phyloP scores from a whole-genome alignment of 257 asterid genomes.

The Leonotis leonurus region DNA sequence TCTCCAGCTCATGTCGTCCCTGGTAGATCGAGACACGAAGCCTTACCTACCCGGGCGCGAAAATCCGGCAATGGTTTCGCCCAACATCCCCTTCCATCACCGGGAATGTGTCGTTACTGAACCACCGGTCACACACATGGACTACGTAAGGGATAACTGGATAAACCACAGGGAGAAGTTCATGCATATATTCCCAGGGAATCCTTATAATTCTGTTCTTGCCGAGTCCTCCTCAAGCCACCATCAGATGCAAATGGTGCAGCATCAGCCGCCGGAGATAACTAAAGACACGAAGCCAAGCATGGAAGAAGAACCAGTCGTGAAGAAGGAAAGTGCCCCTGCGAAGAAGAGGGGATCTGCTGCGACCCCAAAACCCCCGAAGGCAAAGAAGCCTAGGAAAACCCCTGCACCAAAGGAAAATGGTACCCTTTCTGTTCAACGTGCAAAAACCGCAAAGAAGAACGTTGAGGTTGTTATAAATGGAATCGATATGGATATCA shows the following conservation, averaged over 20 bases:
- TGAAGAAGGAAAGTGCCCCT: conserved; percentile 40
- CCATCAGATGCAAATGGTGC: conserved; percentile 56
- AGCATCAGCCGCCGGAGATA: conserved; percentile 51
- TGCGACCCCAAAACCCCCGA: conserved; percentile 48
- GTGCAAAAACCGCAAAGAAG: conserved; percentile 65
- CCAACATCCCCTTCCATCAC: conserved; percentile 57
- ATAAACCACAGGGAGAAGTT: conserved; percentile 73
- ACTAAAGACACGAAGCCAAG: conserved; percentile 29
- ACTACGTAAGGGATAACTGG: conserved; percentile 77
- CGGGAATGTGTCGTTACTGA: conserved; percentile 56
- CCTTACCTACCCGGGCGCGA: conserved; percentile 62
- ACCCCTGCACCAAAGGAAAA: conserved; percentile 49
- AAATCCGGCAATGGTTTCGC: conserved; percentile 44
- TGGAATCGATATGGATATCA: conserved; percentile 81
- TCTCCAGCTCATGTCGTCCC: conserved; percentile 80
- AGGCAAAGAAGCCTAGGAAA: conserved; percentile 64
- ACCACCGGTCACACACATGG: conserved; percentile 60
- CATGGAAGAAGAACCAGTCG: conserved; percentile 55
- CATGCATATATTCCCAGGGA: conserved; percentile 66
- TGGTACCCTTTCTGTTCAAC: conserved; percentile 42
- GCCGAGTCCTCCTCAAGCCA: conserved; percentile 61
- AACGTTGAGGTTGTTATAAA: conserved; percentile 68
- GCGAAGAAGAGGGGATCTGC: conserved; percentile 53
- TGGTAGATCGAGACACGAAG: conserved; percentile 66
- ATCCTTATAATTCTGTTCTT: conserved; percentile 41